phyloP scores from a whole-genome alignment of 768 basidiomycete genomes.

The Fistulinella prunicolor region DNA sequence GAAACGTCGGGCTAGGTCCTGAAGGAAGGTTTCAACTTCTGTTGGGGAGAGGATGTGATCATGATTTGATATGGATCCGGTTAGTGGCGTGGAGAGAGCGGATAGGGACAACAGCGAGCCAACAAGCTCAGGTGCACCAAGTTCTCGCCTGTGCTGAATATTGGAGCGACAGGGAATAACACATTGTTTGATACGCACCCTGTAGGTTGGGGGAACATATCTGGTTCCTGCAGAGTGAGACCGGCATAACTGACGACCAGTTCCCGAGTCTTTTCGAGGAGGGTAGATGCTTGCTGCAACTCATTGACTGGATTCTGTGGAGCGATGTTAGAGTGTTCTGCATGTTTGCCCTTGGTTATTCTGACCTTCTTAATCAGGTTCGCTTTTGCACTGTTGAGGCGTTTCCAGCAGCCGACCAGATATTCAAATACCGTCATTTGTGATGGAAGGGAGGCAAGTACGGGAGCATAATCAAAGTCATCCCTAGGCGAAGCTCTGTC shows the following conservation, averaged over 20 bases:
- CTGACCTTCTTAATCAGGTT: slow-evolving; percentile 63
- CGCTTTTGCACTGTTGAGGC: slow-evolving; percentile 57
- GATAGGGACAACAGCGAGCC: slow-evolving; percentile 74
- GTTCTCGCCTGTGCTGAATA: slow-evolving; percentile 46
- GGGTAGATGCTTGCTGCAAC: slow-evolving; percentile 53
- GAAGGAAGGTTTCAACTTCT: slow-evolving; percentile 77
- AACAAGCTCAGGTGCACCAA: slow-evolving; percentile 82
- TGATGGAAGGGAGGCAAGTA: slow-evolving; percentile 72
- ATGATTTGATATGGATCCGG: slow-evolving; percentile 43
- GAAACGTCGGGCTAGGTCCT: slow-evolving; percentile 80
- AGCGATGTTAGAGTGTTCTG: slow-evolving; percentile 35
- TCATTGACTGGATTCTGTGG: slow-evolving; percentile 53
- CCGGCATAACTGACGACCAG: slow-evolving; percentile 88
- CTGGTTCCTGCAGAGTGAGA: slow-evolving; percentile 84
- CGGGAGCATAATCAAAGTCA: slow-evolving; percentile 70
- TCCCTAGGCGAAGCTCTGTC: slow-evolving; percentile 41
- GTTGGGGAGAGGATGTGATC: slow-evolving; percentile 54
- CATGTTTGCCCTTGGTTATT: neutral
- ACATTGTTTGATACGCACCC: slow-evolving; percentile 45
- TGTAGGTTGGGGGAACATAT: slow-evolving; percentile 89
- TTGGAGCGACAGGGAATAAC: slow-evolving; percentile 2
- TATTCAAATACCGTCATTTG: slow-evolving; percentile 87
- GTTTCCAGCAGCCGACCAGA: slow-evolving; percentile 88
- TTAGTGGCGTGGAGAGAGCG: slow-evolving; percentile 63
- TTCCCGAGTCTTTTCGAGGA: slow-evolving; percentile 77